These are phyloP conservation scores for Paxillus rubicundulus DNA, from an alignment of 768 basidiomycete species.

Conservation along the genomic window DNA sequence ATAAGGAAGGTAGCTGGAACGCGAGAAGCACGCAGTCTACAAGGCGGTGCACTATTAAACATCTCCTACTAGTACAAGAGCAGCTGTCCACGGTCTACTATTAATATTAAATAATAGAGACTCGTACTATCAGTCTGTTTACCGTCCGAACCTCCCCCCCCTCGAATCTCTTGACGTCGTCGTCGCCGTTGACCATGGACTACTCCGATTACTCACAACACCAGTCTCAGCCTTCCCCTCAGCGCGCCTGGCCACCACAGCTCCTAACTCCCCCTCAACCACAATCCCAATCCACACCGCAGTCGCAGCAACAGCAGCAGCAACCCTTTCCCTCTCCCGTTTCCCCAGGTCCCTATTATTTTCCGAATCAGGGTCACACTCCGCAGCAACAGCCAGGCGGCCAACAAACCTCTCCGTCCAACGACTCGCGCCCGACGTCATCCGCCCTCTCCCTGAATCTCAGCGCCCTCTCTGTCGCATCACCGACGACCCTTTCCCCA, in stretches of 20 bases:
- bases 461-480: conserved; percentile 61
- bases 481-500: conserved; percentile 64
- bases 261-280: conserved; percentile 10
- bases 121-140: not conserved
- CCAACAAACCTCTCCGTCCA: conserved; percentile 14
- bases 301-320: conserved; percentile 6
- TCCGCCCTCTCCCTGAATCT: conserved; percentile 64
- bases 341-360: conserved; percentile 24
- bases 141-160: not conserved
- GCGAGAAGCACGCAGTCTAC: conserved; percentile 5
- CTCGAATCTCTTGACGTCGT: not conserved
- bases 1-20: conserved; percentile 8
- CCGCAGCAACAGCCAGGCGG: conserved; percentile 14
- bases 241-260: conserved; percentile 22
- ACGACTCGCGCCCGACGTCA: conserved; percentile 25
- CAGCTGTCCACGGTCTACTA: not conserved
- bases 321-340: conserved; percentile 25
- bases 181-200: conserved; percentile 16
- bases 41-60: conserved; percentile 14
- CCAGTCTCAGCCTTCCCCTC: conserved; percentile 33
- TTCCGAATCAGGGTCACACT: conserved; percentile 12
- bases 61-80: conserved; percentile 12
- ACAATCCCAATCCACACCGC: not conserved
- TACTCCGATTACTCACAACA: conserved; percentile 31
- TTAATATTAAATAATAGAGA: too few species aligned